These are phyloP conservation scores for Cystobasidium slooffiae DNA, from an alignment of 1,284 basidiomycete species.

Conservation along the genomic window DNA sequence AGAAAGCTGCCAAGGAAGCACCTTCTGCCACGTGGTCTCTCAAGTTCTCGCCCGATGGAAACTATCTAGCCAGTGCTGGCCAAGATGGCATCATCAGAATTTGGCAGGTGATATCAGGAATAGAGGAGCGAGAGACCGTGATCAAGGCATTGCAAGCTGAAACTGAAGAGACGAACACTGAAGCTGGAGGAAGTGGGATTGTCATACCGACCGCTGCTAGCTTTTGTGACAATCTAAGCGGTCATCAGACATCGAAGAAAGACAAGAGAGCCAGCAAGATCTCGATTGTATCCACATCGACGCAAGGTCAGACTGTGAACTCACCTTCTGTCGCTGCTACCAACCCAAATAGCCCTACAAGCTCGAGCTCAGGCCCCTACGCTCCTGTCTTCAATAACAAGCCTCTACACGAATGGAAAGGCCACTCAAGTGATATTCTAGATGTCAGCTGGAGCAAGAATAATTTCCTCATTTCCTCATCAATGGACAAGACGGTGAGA, in stretches of 20 bases:
- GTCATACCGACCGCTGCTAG: neutral
- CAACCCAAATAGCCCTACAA: neutral
- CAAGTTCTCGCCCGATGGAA: constrained; percentile 56
- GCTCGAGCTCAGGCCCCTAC: neutral
- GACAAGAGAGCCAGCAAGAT: constrained; percentile 27
- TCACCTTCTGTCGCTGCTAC: neutral
- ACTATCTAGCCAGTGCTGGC: constrained; percentile 56
- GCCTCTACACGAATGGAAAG: constrained; percentile 55
- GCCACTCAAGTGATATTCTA: constrained; percentile 57
- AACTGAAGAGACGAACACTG: neutral
- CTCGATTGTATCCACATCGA: constrained; percentile 19
- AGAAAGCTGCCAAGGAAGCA: constrained; percentile 48
- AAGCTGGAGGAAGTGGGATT: constrained; percentile 2
- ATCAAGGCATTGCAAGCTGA: constrained; percentile 2
- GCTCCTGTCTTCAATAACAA: constrained; percentile 49
- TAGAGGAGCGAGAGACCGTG: constrained; percentile 40
- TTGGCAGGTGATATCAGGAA: constrained; percentile 49
- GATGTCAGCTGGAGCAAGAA: constrained; percentile 59
- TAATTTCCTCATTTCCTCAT: constrained; percentile 57
- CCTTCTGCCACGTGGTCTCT: constrained; percentile 55
- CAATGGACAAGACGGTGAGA: constrained; percentile 58
- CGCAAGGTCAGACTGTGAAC: neutral
- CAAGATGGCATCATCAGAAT: constrained; percentile 56
- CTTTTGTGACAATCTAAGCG: neutral
- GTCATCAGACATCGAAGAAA: constrained; percentile 7